These are phyloP conservation scores for Kazachstania africana DNA, from an alignment of 805 yeast genomes.

Conservation along the genomic window DNA sequence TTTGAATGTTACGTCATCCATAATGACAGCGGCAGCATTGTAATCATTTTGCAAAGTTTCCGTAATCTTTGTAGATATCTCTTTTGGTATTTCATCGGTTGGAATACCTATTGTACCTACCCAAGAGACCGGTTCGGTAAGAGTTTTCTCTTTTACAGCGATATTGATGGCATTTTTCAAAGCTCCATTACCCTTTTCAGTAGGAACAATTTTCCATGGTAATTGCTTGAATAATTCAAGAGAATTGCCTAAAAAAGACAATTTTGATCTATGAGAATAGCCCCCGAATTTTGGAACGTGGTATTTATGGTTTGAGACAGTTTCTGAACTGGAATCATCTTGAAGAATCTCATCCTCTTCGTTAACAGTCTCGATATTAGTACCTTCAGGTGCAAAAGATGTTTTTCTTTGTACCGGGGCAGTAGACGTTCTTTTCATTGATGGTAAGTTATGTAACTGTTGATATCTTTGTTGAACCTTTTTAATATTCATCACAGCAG, in stretches of 20 bases:
- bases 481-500: constrained; percentile 22
- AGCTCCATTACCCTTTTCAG: constrained; percentile 76
- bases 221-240: constrained; percentile 34
- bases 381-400: constrained; percentile 11
- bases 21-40: constrained; percentile 52
- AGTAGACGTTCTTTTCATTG: constrained; percentile 23
- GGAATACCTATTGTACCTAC: constrained; percentile 91
- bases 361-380: background rate
- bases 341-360: constrained; percentile 5
- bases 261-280: constrained; percentile 42
- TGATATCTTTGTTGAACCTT: constrained; percentile 19
- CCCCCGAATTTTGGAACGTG: constrained; percentile 54
- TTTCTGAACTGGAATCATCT: constrained; percentile 10
- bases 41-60: constrained; percentile 35
- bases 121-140: constrained; percentile 43
- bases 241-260: constrained; percentile 26
- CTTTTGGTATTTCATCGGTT: constrained; percentile 61
- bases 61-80: constrained; percentile 44
- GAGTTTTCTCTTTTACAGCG: constrained; percentile 34
- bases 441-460: constrained; percentile 20
- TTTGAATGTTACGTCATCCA: constrained; percentile 68
- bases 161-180: constrained; percentile 70
- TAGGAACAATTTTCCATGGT: constrained; percentile 65
- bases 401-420: constrained; percentile 3
- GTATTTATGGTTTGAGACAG: constrained; percentile 10